A percentile compares a stretch with the other conserved stretches of the same genome.
Evolutionary conservation across 345 rosid genomes (phyloP).

Genomic region (Cardiospermum halicacabum): DNA sequence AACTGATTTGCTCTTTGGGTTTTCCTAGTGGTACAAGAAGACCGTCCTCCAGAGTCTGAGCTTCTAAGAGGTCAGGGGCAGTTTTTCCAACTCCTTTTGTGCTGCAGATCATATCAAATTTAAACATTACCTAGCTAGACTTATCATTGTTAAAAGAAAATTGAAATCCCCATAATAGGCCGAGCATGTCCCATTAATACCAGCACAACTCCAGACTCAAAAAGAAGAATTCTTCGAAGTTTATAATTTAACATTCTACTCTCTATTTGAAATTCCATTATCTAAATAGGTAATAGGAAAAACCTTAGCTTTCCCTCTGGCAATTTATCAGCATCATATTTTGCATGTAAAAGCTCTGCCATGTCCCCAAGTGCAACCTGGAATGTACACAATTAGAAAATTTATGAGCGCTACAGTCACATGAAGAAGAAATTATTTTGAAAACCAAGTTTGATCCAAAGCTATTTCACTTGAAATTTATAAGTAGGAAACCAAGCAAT

Average conservation of each 20-base stretch:
- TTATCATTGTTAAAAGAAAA: not conserved
- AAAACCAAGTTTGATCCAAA: not conserved
- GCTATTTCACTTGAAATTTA: not conserved
- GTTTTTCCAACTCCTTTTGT: slow-evolving; percentile 79
- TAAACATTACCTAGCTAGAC: not conserved
- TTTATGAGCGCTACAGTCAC: slow-evolving; percentile 1
- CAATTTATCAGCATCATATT: slow-evolving; percentile 65
- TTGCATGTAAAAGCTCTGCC: slow-evolving; percentile 56
- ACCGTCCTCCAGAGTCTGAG: slow-evolving; percentile 58
- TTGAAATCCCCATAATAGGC: not conserved
- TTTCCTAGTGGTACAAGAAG: slow-evolving; percentile 72
- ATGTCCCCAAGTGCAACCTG: slow-evolving; percentile 94
- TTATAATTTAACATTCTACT: not conserved
- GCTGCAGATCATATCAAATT: slow-evolving; percentile 34
- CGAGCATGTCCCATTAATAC: not conserved
- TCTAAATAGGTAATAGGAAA: not conserved
- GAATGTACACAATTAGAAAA: not conserved
- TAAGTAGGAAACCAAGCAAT: not conserved
- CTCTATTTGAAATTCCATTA: not conserved
- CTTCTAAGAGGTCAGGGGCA: slow-evolving; percentile 59
- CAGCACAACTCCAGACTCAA: not conserved
- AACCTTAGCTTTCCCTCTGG: slow-evolving; percentile 86
- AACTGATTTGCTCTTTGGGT: slow-evolving; percentile 37
- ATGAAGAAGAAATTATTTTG: not conserved
- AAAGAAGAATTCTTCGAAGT: not conserved